These are phyloP conservation scores for Ceratocystis alfenasii DNA, from an alignment of 2,329 filamentous ascomycete genomes.

Conservation along the genomic window DNA sequence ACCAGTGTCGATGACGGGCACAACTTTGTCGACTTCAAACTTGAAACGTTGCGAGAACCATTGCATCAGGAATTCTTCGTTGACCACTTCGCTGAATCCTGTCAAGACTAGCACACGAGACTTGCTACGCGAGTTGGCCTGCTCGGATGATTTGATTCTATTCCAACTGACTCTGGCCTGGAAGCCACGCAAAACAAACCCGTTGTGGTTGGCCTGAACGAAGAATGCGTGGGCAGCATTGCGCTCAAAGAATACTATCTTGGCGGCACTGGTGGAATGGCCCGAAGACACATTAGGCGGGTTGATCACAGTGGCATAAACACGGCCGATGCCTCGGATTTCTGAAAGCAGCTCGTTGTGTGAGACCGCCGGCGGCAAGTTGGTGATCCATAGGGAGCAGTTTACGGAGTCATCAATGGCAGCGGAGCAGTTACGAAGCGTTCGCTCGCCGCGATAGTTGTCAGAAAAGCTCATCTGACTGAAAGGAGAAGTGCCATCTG, in stretches of 20 bases:
- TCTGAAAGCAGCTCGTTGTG: constrained; percentile 35
- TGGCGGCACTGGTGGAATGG: constrained; percentile 34
- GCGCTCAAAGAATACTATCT: constrained; percentile 39
- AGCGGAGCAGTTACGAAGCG: constrained; percentile 33
- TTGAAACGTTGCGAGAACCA: constrained; percentile 36
- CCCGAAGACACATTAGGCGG: constrained; percentile 31
- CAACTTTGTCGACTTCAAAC: constrained; percentile 38
- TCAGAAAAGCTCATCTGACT: constrained; percentile 25
- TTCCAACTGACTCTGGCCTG: constrained; percentile 36
- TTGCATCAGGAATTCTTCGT: constrained; percentile 30
- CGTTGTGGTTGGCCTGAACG: constrained; percentile 23
- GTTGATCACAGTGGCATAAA: constrained; percentile 43
- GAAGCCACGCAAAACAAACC: constrained; percentile 31
- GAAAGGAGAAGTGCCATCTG: constrained; percentile 23
- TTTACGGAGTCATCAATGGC: constrained; percentile 34
- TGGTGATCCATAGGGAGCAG: constrained; percentile 42
- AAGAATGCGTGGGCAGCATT: constrained; percentile 31
- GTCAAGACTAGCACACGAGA: constrained; percentile 42
- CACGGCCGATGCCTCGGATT: constrained; percentile 38
- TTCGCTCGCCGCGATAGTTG: constrained; percentile 33
- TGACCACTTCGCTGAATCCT: constrained; percentile 36
- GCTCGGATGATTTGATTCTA: constrained; percentile 35
- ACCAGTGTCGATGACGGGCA: constrained; percentile 27
- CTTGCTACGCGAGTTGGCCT: constrained; percentile 26
- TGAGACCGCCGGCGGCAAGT: constrained; percentile 36